These are phyloP conservation scores for Neurospora sp. DNA, from an alignment of 495 filamentous ascomycete genomes.

Conservation along the genomic window DNA sequence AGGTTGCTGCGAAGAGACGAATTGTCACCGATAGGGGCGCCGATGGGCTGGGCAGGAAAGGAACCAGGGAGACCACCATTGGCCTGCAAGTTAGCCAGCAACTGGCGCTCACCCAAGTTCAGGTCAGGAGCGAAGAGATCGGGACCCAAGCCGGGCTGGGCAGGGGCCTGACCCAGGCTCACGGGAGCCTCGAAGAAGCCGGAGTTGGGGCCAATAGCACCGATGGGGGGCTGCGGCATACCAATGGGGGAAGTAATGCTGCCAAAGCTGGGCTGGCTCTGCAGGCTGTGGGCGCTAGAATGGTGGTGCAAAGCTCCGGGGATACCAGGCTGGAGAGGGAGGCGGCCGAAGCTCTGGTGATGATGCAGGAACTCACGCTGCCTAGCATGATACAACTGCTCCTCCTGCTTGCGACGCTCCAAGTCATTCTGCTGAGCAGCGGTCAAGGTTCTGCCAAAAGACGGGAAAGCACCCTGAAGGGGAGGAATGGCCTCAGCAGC, in stretches of 20 bases:
- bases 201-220: conserved; percentile 35
- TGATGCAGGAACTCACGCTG: conserved; percentile 69
- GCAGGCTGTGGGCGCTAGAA: conserved; percentile 85
- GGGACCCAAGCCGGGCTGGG: conserved; percentile 11
- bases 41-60: conserved; percentile 25
- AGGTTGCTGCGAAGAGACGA: conserved; percentile 27
- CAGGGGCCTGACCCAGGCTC: conserved; percentile 10
- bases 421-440: conserved; percentile 96
- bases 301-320: conserved; percentile 76
- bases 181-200: conserved; percentile 62
- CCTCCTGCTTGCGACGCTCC: conserved; percentile 92
- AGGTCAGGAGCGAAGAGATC: conserved; percentile 42
- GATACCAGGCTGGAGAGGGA: conserved; percentile 61
- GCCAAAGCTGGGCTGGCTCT: conserved; percentile 90
- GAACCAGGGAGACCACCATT: conserved; percentile 24
- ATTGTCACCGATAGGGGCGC: conserved; percentile 18
- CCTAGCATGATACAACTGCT: conserved; percentile 90
- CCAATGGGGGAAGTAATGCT: conserved; percentile 80
- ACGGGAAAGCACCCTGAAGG: conserved; percentile 90
- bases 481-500: conserved; percentile 72
- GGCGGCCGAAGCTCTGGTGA: conserved; percentile 44
- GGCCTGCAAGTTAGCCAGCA: conserved; percentile 29
- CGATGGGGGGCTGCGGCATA: conserved; percentile 63
- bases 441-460: conserved; percentile 93
- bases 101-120: conserved; percentile 29